phyloP scores from a whole-genome alignment of 306 rosid genomes.

The Prunus mongolica region DNA sequence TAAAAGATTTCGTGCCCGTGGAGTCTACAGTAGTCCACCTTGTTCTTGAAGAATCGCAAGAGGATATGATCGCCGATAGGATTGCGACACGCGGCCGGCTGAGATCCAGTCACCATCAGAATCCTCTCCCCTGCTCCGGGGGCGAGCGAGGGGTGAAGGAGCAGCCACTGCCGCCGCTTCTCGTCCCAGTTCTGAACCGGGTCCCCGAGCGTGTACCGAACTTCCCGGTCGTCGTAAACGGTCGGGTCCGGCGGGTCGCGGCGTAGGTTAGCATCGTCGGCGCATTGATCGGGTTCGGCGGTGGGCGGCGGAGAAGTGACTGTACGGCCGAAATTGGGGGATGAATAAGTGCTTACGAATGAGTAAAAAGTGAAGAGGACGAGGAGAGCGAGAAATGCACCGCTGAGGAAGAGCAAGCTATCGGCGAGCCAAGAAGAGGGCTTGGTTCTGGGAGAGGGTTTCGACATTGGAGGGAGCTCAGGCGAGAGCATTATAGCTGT shows the following conservation, averaged over 20 bases:
- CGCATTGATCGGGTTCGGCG: not conserved
- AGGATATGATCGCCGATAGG: conserved; percentile 75
- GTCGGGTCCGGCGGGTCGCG: conserved; percentile 47
- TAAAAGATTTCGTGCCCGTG: conserved; percentile 73
- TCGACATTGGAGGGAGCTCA: conserved; percentile 47
- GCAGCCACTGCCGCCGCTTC: conserved; percentile 61
- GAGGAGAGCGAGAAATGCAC: conserved; percentile 50
- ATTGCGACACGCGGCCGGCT: conserved; percentile 61
- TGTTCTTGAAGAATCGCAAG: conserved; percentile 67
- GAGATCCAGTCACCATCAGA: conserved; percentile 69
- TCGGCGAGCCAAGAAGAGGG: conserved; percentile 40
- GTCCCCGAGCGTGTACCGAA: conserved; percentile 51
- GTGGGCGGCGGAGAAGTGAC: not conserved
- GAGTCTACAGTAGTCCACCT: conserved; percentile 70
- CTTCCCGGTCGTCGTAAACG: conserved; percentile 63
- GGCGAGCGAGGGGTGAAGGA: conserved; percentile 46
- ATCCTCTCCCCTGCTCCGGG: conserved; percentile 32
- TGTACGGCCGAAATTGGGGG: conserved; percentile 1
- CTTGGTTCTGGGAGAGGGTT: conserved; percentile 37
- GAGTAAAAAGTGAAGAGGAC: conserved; percentile 58
- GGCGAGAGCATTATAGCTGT: conserved; percentile 39
- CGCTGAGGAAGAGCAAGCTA: conserved; percentile 51
- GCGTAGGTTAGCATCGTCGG: not conserved
- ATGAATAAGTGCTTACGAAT: conserved; percentile 31
- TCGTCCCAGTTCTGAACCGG: conserved; percentile 64